phyloP scores from a whole-genome alignment of 2,329 filamentous ascomycete species.

The Calonectria montana region DNA sequence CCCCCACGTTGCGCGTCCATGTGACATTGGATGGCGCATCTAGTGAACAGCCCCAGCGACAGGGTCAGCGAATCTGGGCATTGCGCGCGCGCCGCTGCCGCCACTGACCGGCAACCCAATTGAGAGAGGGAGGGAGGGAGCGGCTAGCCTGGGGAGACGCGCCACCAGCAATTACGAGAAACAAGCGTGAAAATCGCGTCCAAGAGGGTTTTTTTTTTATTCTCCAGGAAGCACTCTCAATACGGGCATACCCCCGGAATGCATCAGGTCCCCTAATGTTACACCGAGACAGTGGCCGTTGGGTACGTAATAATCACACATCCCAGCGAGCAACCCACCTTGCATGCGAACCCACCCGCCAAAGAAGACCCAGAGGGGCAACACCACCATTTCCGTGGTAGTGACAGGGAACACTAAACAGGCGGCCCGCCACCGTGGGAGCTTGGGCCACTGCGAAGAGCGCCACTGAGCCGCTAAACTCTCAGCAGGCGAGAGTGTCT shows the following conservation, averaged over 20 bases:
- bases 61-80: not conserved
- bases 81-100: slow-evolving; percentile 3
- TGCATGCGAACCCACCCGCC: not conserved
- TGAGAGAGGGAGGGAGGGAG: not conserved
- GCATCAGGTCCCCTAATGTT: not conserved
- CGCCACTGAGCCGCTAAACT: not conserved
- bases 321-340: not conserved
- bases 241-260: not conserved
- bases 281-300: not conserved
- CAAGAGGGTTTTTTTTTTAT: not conserved
- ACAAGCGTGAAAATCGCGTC: not conserved
- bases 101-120: not conserved
- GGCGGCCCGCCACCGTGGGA: not conserved
- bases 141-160: not conserved
- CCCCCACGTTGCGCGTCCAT: slow-evolving; percentile 9
- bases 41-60: not conserved
- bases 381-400: not conserved
- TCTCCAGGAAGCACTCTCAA: not conserved
- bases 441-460: not conserved
- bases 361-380: not conserved
- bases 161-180: not conserved
- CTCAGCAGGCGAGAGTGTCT: not conserved
- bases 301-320: slow-evolving; percentile 14
- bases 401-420: not conserved
- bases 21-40: slow-evolving; percentile 3